Conservation (phyloP, 805 yeast species). For the Brettanomyces naardenensis region DNA sequence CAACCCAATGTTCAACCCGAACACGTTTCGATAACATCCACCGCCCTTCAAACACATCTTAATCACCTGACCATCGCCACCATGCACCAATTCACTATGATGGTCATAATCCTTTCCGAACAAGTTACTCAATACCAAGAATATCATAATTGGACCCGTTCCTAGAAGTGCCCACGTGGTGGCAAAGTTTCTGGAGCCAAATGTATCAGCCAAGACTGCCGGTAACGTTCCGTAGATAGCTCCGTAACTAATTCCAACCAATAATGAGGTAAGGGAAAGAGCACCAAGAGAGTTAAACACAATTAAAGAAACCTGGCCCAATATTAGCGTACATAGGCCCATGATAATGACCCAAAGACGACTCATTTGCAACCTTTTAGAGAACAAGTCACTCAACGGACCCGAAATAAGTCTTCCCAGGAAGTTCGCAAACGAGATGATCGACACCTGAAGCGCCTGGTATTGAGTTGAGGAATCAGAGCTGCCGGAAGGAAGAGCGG, state of each 20-base stretch:
- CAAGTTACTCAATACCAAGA: slow-evolving; percentile 44
- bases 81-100: slow-evolving; percentile 31
- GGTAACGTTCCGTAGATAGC: slow-evolving; percentile 68
- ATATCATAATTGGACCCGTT: slow-evolving; percentile 56
- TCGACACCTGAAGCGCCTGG: slow-evolving; percentile 67
- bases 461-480: slow-evolving; percentile 34
- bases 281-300: slow-evolving; percentile 33
- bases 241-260: slow-evolving; percentile 64
- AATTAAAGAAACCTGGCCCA: slow-evolving; percentile 30
- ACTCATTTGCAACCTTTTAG: slow-evolving; percentile 43
- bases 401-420: slow-evolving; percentile 61
- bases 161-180: slow-evolving; percentile 73
- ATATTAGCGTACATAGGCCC: slow-evolving; percentile 29
- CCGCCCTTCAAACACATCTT: slow-evolving; percentile 35
- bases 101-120: slow-evolving; percentile 49
- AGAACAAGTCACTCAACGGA: slow-evolving; percentile 52
- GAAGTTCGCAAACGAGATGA: slow-evolving; percentile 58
- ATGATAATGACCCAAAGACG: slow-evolving; percentile 56
- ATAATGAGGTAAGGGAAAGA: slow-evolving; percentile 41
- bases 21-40: slow-evolving; percentile 42
- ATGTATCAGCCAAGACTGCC: slow-evolving; percentile 63
- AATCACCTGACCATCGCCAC: slow-evolving; percentile 22
- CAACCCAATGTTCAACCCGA: slow-evolving; percentile 30
- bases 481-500: slow-evolving; percentile 11
- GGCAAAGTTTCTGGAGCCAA: slow-evolving; percentile 61